A percentile compares a stretch with the other conserved stretches of the same genome.
phyloP scores from a whole-genome alignment of 1,139 yeast genomes.

The Petasospora fabianii region DNA sequence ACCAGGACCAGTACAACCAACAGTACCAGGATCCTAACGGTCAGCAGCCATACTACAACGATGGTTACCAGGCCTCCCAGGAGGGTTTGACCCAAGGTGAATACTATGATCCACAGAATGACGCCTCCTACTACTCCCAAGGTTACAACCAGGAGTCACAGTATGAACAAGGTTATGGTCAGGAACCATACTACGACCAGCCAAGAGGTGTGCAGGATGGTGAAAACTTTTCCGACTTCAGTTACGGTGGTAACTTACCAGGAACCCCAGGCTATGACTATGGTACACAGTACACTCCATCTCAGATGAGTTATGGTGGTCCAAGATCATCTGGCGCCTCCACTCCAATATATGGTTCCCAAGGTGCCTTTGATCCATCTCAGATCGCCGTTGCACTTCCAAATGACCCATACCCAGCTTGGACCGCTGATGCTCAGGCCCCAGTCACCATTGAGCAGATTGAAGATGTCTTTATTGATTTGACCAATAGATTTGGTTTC shows the following conservation, averaged over 20 bases:
- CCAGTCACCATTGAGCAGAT: conserved; percentile 86
- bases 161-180: conserved; percentile 46
- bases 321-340: conserved; percentile 91
- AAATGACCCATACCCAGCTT: conserved; percentile 89
- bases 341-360: conserved; percentile 84
- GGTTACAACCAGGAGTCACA: conserved; percentile 22
- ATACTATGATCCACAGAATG: conserved; percentile 30
- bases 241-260: conserved; percentile 48
- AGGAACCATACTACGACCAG: conserved; percentile 47
- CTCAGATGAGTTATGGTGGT: conserved; percentile 80
- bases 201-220: conserved; percentile 56
- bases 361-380: conserved; percentile 62
- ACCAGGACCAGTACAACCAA: conserved; percentile 30
- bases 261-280: conserved; percentile 75
- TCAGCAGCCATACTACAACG: conserved; percentile 29
- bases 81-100: conserved; percentile 28
- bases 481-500: conserved; percentile 91
- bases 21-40: conserved; percentile 29
- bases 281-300: conserved; percentile 74
- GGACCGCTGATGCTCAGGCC: conserved; percentile 89
- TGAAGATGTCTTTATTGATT: conserved; percentile 85
- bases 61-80: conserved; percentile 28
- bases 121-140: conserved; percentile 30
- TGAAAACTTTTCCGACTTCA: conserved; percentile 75
- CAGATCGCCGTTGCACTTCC: conserved; percentile 48